Evolutionary conservation across 1,139 yeast species (phyloP), one percentile per base, ranked within the genome.

Genomic region (Citeromyces siamensis): DNA sequence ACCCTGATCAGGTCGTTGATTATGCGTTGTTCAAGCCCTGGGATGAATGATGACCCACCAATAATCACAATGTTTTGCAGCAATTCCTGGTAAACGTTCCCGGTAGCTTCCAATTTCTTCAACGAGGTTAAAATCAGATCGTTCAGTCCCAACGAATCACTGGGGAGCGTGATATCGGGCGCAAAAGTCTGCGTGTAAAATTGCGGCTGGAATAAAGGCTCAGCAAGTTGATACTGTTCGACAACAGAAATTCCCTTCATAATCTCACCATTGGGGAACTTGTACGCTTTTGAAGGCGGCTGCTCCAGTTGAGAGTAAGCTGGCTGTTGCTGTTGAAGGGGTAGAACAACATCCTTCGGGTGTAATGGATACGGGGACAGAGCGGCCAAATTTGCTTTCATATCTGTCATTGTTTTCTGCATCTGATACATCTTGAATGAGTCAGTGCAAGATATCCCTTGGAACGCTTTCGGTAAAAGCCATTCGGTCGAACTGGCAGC

Each of bases 31-130:
- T 73, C 72, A 41, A 80, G 59, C 3, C 83, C 84, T 17, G 70
- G 67, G 19, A 76, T 60, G 40, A 71, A 58, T 2, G 85, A 68
- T 1, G 75, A 56, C 7, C 79, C 75, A 23, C 93, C 90, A 4
- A 82, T 77, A 37, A 81, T 62, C 31, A 81, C 67, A 8, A 80
- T 68, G 49, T 75, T 78, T n/a, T 72, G 63, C 37, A 78, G 52
- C 35, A 69, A 42, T 33, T 58, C 53, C 34, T 56, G 47, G 45
- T 64, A 62, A 10, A 58, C 45, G 5, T 57, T 56, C n/a, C 58
- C 59, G 1, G 56, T 46, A 3, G 62, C 62, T 39, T 60, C 66
- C 5, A 63, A 45, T 40, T 55, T 56, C 49, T 67, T 68, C 50
- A 70, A 55, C 9, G 68, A 58, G 12, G 58, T 53, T 34, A 69